Base-by-base conservation (phyloP, 75 land plant species). In the Selaginella moellendorffii region DNA sequence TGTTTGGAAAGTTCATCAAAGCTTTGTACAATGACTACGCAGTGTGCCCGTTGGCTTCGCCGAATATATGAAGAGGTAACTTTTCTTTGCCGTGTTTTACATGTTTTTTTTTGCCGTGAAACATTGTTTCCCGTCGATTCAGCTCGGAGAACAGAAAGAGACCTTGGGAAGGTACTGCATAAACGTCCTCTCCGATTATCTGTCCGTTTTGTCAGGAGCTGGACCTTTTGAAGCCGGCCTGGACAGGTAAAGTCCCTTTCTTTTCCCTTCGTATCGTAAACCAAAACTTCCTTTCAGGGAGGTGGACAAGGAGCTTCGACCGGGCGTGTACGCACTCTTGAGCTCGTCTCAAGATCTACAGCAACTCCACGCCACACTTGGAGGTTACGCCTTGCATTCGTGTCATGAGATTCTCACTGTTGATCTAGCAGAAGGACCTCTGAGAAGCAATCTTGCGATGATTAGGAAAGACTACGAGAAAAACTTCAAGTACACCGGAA, bases 1-100 rank as follows among this genome's bases (percentile, higher is more conserved):
- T 86, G 84, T 63, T 69, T 90, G 58, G 84, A 87, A 63, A 68
- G 56, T 0, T 72, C 71, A 77, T 23, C n/a, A n/a, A n/a, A n/a
- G n/a, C n/a, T n/a, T 30, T 74, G 27, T 60, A 75, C 25, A 79
- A 74, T 65, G 82, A n/a, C 79, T 36, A 62, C 80, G 54, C 82
- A 71, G 54, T 86, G 96, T 73, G 90, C 87, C 26, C 66, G 66
- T 65, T 81, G 81, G 79, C 78, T 90, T 24, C 74, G 96, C 30
- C 73, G 96, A 68, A 74, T 90, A 30, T 90, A 86, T 65, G 90
- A 90, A 81, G 90, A 90, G 96, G 96, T 90, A 10, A 21, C 10
- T n/a, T 36, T 5, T 14, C 10, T 36, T 14, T 36, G 46, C 14
- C 14, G 46, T 36, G 46, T 36, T 5, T n/a, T n/a, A n/a, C n/a